Evolutionary conservation across 2,329 filamentous ascomycete species (phyloP).

Genomic region (Drechmeria coniospora): DNA sequence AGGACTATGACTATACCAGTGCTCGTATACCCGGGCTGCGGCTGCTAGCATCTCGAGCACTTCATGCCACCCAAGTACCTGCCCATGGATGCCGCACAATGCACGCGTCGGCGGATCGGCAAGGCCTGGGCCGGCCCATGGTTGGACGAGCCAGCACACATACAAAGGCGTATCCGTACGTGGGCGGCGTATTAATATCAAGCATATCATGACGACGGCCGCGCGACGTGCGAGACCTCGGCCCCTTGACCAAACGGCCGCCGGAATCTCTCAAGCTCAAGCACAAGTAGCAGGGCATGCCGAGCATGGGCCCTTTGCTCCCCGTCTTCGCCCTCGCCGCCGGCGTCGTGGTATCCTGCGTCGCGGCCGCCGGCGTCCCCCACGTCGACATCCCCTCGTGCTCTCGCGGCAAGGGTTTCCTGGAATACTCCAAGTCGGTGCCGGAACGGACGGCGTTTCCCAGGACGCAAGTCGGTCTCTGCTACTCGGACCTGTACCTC

Average conservation of each 20-base stretch:
- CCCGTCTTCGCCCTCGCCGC: slow-evolving; percentile 1
- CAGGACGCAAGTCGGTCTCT: slow-evolving; percentile 28
- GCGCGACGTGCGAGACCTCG: not conserved
- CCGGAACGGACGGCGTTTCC: slow-evolving; percentile 25
- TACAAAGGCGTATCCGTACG: no score
- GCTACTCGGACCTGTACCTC: slow-evolving; percentile 26
- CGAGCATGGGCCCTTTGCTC: slow-evolving; percentile 4
- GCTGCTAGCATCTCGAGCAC: no score
- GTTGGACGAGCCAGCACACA: no score
- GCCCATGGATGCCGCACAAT: no score
- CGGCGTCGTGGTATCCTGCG: slow-evolving; percentile 2
- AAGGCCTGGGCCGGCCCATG: no score
- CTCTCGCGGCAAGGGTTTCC: slow-evolving; percentile 17
- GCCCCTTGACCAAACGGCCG: not conserved
- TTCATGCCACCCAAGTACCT: no score
- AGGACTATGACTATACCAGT: no score
- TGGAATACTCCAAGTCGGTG: slow-evolving; percentile 25
- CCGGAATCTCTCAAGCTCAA: not conserved
- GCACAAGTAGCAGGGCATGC: not conserved
- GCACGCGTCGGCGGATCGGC: no score
- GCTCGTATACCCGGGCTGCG: no score
- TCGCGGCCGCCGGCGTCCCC: slow-evolving; percentile 7
- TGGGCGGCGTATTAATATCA: no score
- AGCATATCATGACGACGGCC: not conserved
- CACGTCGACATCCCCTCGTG: slow-evolving; percentile 23